Base-by-base conservation (phyloP, 306 rosid species). In the Trifolium repens region DNA sequence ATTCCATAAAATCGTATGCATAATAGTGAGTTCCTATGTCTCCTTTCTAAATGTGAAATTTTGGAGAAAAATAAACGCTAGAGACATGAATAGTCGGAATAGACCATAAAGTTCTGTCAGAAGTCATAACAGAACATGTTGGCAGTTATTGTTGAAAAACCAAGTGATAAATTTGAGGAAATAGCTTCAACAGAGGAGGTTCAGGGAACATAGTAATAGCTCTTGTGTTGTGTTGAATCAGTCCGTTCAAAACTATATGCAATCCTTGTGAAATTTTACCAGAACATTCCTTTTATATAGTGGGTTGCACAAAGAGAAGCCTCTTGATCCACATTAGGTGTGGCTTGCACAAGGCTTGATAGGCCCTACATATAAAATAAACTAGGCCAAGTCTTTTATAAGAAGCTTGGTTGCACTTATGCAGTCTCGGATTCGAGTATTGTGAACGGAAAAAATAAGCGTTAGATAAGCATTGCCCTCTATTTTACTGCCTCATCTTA, bases 151-250 rank as follows among this genome's bases (percentile, higher is more conserved):
- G 64, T 47, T 46, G 61, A 32, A 52, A 46, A 67, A 15, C 53
- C 53, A 72, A 53, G 34, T 49, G 82, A 67, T 30, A 34, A 54
- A 63, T 52, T 44, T 54, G 60, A 69, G 16, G 27, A 26, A 46
- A 46, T 54, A 9, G 26, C 15, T 61, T 40, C 32, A 65, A 40
- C 52, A 4, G 40, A 70, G 67, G 11, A 63, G 68, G 57, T 75
- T 75, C 68, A 13, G 8, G 39, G 39, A 40, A 72, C 34, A n/a
- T 32, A 67, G 43, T 65, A 79, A 24, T 34, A 58, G 70, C 26
- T 22, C 54, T 35, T 14, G 26, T 27, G 49, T 69, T 64, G 37
- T 27, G 49, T 69, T 64, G 37, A 52, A 39, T 47, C 8, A 37
- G 58, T 55, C 27, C 12, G 43, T 26, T 55, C 72, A 49, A 71